Conservation (phyloP, 306 rosid genomes). For the Arachis hypogaea region DNA sequence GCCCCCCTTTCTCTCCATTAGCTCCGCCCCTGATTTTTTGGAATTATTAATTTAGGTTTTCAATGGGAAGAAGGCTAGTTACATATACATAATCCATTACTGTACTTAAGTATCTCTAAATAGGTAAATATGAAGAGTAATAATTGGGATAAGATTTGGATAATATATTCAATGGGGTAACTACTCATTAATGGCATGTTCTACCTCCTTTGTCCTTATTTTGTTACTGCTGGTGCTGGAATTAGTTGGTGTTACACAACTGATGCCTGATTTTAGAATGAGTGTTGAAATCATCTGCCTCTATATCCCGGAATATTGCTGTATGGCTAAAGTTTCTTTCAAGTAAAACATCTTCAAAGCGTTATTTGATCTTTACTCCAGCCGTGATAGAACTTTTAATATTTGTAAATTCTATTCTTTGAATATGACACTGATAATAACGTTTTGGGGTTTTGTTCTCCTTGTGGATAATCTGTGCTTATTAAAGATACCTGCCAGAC, state of each 20-base stretch:
- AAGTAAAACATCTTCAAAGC: constrained; percentile 6
- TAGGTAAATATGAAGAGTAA: neutral
- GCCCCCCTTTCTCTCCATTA: too few species aligned
- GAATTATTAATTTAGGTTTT: neutral
- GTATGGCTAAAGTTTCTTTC: constrained; percentile 14
- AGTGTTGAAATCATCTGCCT: too few species aligned
- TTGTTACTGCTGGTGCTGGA: neutral
- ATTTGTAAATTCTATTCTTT: constrained; percentile 20
- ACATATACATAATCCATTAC: neutral
- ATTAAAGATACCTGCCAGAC: constrained; percentile 90
- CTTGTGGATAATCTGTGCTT: constrained; percentile 39
- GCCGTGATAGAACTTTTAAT: neutral
- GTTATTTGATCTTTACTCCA: constrained; percentile 15
- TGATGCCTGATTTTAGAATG: constrained; percentile 1
- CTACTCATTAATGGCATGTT: neutral
- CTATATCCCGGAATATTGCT: neutral
- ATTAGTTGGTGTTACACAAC: constrained; percentile 1
- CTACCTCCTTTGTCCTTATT: neutral
- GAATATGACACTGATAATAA: constrained; percentile 28
- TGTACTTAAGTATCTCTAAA: neutral
- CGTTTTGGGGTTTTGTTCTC: constrained; percentile 35
- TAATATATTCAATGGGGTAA: too few species aligned
- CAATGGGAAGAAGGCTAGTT: constrained; percentile 17
- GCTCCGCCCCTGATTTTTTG: too few species aligned
- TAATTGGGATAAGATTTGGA: neutral